Conservation (phyloP, 345 rosid species). For the Euphorbia tirucalli region DNA sequence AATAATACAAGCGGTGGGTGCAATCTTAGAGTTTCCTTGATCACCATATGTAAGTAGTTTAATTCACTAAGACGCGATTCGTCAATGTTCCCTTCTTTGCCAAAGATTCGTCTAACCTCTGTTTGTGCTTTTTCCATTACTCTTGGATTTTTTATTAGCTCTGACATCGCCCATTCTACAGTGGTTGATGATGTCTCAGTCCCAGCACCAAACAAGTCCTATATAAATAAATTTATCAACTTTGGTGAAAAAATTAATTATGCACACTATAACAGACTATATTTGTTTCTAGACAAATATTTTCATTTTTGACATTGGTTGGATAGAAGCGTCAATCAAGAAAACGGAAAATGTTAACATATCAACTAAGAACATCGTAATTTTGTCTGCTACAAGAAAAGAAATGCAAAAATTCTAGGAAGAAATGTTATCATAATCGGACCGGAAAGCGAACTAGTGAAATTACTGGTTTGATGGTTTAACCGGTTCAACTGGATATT, state of each 20-base stretch:
- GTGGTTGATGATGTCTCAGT: conserved; percentile 4
- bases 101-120: conserved; percentile 4
- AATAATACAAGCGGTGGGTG: conserved; percentile 13
- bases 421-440: too few species aligned
- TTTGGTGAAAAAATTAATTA: background rate
- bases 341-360: too few species aligned
- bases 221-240: background rate
- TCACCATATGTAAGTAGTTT: conserved; percentile 6
- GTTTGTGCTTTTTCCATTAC: conserved; percentile 15
- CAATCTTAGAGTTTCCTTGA: conserved; percentile 15
- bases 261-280: background rate
- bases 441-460: too few species aligned
- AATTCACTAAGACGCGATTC: background rate
- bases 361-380: background rate
- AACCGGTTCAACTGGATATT: too few species aligned
- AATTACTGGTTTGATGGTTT: too few species aligned
- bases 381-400: too few species aligned
- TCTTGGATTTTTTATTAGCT: conserved; percentile 13
- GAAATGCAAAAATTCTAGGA: too few species aligned
- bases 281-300: too few species aligned
- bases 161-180: conserved; percentile 13
- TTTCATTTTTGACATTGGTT: too few species aligned
- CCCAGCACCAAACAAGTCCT: conserved; percentile 10
- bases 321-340: too few species aligned
- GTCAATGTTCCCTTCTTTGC: background rate